Evolutionary conservation across 1,139 yeast genomes (phyloP).

Genomic region (Candida sanyaensis): DNA sequence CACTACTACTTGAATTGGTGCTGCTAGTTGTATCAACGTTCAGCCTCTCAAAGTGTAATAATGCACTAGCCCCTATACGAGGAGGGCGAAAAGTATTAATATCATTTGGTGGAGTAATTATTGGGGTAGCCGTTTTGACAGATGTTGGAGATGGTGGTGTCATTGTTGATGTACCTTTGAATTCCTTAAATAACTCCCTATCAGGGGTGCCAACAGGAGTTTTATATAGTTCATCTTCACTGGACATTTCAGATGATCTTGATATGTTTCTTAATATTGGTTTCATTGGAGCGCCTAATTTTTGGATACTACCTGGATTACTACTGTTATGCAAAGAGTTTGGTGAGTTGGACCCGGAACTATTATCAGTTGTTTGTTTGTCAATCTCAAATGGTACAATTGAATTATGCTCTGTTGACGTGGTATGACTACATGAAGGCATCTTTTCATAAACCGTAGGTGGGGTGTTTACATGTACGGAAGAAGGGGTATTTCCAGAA

Average conservation of each 20-base stretch:
- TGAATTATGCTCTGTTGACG: not conserved
- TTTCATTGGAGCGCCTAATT: slow-evolving; percentile 6
- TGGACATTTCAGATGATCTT: slow-evolving; percentile 5
- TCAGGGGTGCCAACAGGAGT: slow-evolving; percentile 9
- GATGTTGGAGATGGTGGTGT: slow-evolving; percentile 4
- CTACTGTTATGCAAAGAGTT: not conserved
- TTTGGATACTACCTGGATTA: not conserved
- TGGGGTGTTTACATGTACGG: not conserved
- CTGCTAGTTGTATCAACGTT: slow-evolving; percentile 4
- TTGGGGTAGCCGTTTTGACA: slow-evolving; percentile 2
- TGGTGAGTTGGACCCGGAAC: not conserved
- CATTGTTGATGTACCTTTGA: slow-evolving; percentile 4
- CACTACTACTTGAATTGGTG: slow-evolving; percentile 6
- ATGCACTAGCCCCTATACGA: slow-evolving; percentile 7
- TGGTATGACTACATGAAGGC: not conserved
- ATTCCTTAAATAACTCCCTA: slow-evolving; percentile 3
- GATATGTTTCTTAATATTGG: slow-evolving; percentile 6
- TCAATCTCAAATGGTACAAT: slow-evolving; percentile 1
- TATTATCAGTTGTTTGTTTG: not conserved
- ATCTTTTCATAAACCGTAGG: too few relatives aligned
- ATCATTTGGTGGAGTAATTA: slow-evolving; percentile 4
- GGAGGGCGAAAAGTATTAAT: slow-evolving; percentile 1
- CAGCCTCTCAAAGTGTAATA: slow-evolving; percentile 6
- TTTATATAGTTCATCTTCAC: slow-evolving; percentile 4
- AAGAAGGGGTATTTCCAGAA: not conserved